Conservation (phyloP, 164 flowering plant species). For the Macadamia tetraphylla region DNA sequence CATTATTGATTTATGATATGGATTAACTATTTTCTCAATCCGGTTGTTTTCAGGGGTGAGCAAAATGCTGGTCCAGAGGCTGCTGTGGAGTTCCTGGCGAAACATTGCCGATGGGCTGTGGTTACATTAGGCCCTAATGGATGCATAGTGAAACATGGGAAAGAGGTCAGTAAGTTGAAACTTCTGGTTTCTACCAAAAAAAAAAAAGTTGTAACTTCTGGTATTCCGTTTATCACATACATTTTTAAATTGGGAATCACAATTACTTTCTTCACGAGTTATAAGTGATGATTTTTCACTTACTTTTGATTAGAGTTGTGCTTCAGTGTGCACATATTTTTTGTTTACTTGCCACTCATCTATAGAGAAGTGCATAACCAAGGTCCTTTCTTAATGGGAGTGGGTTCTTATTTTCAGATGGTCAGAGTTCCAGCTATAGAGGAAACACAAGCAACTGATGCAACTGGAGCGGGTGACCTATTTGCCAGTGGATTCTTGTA, state of each 20-base stretch:
- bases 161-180: slow-evolving; percentile 52
- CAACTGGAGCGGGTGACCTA: slow-evolving; percentile 98
- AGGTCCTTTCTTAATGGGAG: too few relatives aligned
- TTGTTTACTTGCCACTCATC: neutral
- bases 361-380: neutral
- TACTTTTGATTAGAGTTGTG: neutral
- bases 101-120: slow-evolving; percentile 81
- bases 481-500: slow-evolving; percentile 91
- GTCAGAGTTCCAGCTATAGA: slow-evolving; percentile 79
- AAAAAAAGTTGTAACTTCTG: neutral
- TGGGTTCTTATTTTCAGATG: slow-evolving; percentile 32
- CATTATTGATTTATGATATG: neutral
- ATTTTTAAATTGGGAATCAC: neutral
- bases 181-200: too few relatives aligned
- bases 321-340: too few relatives aligned
- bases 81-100: slow-evolving; percentile 62
- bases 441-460: slow-evolving; percentile 62
- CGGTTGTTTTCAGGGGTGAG: slow-evolving; percentile 43
- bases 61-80: slow-evolving; percentile 50
- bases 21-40: neutral
- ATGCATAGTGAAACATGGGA: slow-evolving; percentile 79
- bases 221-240: neutral
- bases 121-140: slow-evolving; percentile 84
- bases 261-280: neutral
- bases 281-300: neutral